Conservation (phyloP, 805 yeast species). For the Wickerhamomyces tratensis region DNA sequence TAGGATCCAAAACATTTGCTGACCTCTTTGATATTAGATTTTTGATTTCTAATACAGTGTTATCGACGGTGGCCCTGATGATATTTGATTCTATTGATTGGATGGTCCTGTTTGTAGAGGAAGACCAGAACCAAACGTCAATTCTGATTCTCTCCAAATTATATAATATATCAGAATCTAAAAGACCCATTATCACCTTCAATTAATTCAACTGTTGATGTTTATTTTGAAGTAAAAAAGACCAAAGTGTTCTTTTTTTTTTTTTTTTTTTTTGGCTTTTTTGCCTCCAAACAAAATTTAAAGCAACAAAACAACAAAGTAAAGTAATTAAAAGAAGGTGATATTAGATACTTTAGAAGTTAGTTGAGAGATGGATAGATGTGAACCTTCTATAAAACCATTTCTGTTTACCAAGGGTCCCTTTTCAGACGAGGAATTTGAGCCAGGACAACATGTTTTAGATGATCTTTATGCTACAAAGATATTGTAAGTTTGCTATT, state of each 20-base stretch:
- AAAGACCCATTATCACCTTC: not conserved
- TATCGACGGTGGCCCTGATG: conserved; percentile 14
- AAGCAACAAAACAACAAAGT: too few relatives aligned
- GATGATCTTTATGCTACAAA: conserved; percentile 17
- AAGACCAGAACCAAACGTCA: not conserved
- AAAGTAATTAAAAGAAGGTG: too few relatives aligned
- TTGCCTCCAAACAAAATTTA: too few relatives aligned
- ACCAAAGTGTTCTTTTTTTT: too few relatives aligned
- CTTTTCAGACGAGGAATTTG: conserved; percentile 24
- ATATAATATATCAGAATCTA: not conserved
- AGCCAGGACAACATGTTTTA: conserved; percentile 21
- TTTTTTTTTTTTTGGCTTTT: too few relatives aligned
- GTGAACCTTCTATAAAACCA: conserved; percentile 12
- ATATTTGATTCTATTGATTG: not conserved
- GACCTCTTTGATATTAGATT: conserved; percentile 14
- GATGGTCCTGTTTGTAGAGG: too few relatives aligned
- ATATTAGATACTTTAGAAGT: too few relatives aligned
- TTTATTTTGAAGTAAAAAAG: too few relatives aligned
- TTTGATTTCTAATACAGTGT: conserved; percentile 16
- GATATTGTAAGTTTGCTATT: conserved; percentile 22
- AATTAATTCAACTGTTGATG: too few relatives aligned
- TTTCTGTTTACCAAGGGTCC: conserved; percentile 21
- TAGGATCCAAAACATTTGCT: conserved; percentile 7
- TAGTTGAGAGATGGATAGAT: not conserved
- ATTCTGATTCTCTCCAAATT: not conserved